phyloP scores from a whole-genome alignment of 2,329 filamentous ascomycete species.

The Penicillium sp. region DNA sequence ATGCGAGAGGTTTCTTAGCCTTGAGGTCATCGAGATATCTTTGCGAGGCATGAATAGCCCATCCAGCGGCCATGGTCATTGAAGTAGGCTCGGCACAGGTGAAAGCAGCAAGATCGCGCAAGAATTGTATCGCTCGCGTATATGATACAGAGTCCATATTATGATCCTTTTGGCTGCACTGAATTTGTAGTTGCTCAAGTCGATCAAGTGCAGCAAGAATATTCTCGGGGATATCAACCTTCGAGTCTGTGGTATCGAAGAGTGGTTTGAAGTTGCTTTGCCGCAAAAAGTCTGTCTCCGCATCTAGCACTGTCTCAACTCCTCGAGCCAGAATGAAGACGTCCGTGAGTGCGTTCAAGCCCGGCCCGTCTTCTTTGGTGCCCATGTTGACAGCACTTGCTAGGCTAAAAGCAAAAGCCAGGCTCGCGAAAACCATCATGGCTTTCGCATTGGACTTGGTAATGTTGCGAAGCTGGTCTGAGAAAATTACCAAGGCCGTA shows the following conservation, averaged over 20 bases:
- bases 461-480: slow-evolving; percentile 12
- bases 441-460: slow-evolving; percentile 15
- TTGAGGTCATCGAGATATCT: slow-evolving; percentile 15
- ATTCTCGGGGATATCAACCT: neutral
- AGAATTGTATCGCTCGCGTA: neutral
- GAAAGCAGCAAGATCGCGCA: slow-evolving; percentile 12
- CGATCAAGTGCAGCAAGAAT: slow-evolving; percentile 2
- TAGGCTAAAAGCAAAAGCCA: slow-evolving; percentile 25
- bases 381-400: slow-evolving; percentile 15
- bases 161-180: neutral
- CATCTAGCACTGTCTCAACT: slow-evolving; percentile 6
- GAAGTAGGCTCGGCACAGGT: slow-evolving; percentile 16
- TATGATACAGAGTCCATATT: slow-evolving; percentile 1
- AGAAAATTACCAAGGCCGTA: slow-evolving; percentile 11
- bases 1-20: slow-evolving; percentile 10
- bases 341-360: slow-evolving; percentile 7
- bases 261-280: slow-evolving; percentile 14
- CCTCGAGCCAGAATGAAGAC: slow-evolving; percentile 15
- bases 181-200: slow-evolving; percentile 3
- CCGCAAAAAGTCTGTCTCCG: slow-evolving; percentile 2
- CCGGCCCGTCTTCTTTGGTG: slow-evolving; percentile 7
- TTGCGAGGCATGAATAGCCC: slow-evolving; percentile 18
- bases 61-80: slow-evolving; percentile 21
- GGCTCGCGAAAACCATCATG: slow-evolving; percentile 14
- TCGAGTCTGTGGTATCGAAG: neutral